Conservation (phyloP, 2,329 filamentous ascomycete species). For the Fusarium chaquense region DNA sequence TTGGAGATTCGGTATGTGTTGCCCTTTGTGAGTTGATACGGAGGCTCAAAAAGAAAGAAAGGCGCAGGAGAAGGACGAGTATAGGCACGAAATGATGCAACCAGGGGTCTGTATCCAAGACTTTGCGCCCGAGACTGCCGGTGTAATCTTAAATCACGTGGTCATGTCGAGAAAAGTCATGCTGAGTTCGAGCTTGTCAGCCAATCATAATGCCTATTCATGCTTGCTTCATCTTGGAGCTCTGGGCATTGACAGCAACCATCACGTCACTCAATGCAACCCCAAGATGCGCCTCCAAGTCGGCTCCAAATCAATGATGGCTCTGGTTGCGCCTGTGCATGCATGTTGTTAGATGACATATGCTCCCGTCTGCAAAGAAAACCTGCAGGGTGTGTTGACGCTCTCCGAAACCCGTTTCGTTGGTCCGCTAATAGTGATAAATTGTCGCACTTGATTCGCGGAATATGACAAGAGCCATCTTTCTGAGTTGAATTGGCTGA, state of each 20-base stretch:
- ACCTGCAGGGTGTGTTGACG: slow-evolving; percentile 9
- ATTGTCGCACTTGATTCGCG: slow-evolving; percentile 15
- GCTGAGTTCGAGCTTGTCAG: slow-evolving; percentile 7
- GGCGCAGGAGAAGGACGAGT: slow-evolving; percentile 26
- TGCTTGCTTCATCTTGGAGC: background rate
- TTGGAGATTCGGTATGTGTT: slow-evolving; percentile 4
- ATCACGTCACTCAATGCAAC: slow-evolving; percentile 39
- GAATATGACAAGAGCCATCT: background rate
- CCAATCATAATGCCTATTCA: slow-evolving; percentile 29
- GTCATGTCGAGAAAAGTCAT: background rate
- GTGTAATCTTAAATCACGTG: slow-evolving; percentile 39
- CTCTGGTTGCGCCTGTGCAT: slow-evolving; percentile 15
- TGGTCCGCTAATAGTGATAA: slow-evolving; percentile 20
- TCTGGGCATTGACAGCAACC: slow-evolving; percentile 13
- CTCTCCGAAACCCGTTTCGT: slow-evolving; percentile 1
- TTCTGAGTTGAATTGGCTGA: slow-evolving; percentile 7
- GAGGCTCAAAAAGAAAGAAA: slow-evolving; percentile 22
- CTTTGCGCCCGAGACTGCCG: slow-evolving; percentile 35
- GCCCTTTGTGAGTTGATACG: slow-evolving; percentile 9
- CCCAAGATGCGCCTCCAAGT: slow-evolving; percentile 1
- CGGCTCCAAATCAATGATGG: background rate
- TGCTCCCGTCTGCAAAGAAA: background rate
- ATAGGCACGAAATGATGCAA: slow-evolving; percentile 42
- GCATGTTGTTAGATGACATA: slow-evolving; percentile 8
- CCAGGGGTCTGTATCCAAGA: slow-evolving; percentile 41